Evolutionary conservation across 768 basidiomycete genomes (phyloP), one percentile per base, ranked within the genome.

Genomic region (Podaxis sp.): DNA sequence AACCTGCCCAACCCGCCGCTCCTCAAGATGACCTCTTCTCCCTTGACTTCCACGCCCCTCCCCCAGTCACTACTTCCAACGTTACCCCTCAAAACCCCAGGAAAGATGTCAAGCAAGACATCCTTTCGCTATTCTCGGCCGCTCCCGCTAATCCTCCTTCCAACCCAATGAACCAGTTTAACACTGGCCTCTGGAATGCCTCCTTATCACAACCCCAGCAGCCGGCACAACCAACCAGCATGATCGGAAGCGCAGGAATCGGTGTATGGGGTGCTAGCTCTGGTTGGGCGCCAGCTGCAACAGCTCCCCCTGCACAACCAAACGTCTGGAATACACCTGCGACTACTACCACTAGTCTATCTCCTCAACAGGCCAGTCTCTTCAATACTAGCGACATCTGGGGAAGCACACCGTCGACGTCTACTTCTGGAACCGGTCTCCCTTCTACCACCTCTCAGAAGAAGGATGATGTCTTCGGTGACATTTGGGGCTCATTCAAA

Each of bases 401-500:
- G 88, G 84, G 83, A 13, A 70, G 70, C 15, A 65, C 76, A n/a
- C 43, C 53, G 0, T 24, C 60, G n/a, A 50, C 59, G 8, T 43
- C 58, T 19, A 51, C 36, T 17, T 3, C 65, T 33, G 54, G 58
- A 8, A 52, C 22, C 13, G 37, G 22, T 15, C 2, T 27, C 13
- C 11, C 55, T 33, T 36, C 66, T 1, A 43, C 63, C 7, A 41
- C 56, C 17, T 13, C 61, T 8, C 71, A 70, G 54, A 88, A 89
- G 78, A 89, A 82, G 74, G 91, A 92, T 64, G 91, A 94, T 67
- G 86, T 78, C 6, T 93, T 93, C 69, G 90, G 89, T 6, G 90
- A 93, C 73, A 73, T 94, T 54, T 93, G 92, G 92, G 90, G 90
- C 54, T 85, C 87, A 41, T 91, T 91, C 73, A 92, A 92, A 79